Evolutionary conservation across 345 rosid species (phyloP).

Genomic region (Gossypium longicalyx): DNA sequence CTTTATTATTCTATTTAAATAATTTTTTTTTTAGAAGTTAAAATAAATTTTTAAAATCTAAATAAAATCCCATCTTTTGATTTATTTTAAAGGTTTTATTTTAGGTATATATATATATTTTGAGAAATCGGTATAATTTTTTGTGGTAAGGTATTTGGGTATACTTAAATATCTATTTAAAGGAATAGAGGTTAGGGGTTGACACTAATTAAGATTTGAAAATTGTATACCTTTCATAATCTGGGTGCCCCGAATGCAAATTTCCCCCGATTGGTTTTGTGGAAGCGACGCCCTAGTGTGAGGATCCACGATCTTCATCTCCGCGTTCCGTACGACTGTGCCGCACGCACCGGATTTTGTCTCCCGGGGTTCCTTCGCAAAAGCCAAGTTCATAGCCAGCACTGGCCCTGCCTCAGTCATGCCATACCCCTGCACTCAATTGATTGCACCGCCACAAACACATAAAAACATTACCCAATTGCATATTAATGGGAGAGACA

Average conservation of each 20-base stretch:
- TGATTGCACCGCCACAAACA: neutral
- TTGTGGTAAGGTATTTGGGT: too few species aligned
- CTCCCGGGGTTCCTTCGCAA: conserved; percentile 49
- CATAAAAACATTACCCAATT: too few species aligned
- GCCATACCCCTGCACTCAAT: conserved; percentile 46
- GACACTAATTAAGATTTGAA: neutral
- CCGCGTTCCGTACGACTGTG: conserved; percentile 55
- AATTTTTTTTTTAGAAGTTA: too few species aligned
- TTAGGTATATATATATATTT: too few species aligned
- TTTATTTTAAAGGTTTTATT: too few species aligned
- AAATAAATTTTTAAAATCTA: too few species aligned
- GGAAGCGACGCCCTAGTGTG: conserved; percentile 44
- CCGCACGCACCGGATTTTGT: conserved; percentile 62
- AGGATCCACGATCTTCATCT: conserved; percentile 62
- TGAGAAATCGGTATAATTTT: too few species aligned
- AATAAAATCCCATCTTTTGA: too few species aligned
- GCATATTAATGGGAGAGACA: too few species aligned
- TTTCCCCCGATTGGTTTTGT: conserved; percentile 51
- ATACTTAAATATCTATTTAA: neutral
- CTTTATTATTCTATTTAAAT: too few species aligned
- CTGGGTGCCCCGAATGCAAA: conserved; percentile 57
- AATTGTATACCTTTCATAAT: conserved; percentile 54
- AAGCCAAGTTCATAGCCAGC: conserved; percentile 49
- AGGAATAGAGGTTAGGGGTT: neutral
- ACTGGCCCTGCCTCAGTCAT: conserved; percentile 77